These are phyloP conservation scores for Cryptomeria japonica DNA, from an alignment of 75 land plant genomes.

Conservation along the genomic window DNA sequence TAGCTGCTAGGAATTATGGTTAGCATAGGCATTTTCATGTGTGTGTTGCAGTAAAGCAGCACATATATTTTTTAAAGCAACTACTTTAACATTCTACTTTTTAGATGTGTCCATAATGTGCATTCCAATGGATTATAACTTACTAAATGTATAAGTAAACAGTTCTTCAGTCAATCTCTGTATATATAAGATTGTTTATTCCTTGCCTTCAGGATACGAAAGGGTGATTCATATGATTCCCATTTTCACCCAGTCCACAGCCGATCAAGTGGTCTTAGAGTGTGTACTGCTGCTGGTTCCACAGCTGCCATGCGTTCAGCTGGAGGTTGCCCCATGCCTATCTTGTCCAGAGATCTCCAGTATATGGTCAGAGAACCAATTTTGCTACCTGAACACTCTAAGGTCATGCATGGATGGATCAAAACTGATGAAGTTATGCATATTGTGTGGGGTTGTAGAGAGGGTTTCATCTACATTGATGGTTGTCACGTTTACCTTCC, in stretches of 20 bases:
- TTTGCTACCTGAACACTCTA: conserved; percentile 20
- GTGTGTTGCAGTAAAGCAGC: background rate
- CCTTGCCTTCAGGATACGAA: conserved; percentile 20
- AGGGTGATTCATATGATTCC: background rate
- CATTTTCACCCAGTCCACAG: conserved; percentile 46
- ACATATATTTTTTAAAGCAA: background rate
- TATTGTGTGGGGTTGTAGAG: conserved; percentile 55
- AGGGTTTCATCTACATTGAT: conserved; percentile 84
- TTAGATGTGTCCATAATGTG: background rate
- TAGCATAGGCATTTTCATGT: background rate
- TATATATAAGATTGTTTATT: conserved; percentile 1
- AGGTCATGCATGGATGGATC: conserved; percentile 60
- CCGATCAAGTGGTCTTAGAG: conserved; percentile 91
- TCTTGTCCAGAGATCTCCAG: conserved; percentile 70
- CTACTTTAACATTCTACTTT: background rate
- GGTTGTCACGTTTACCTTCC: conserved; percentile 72
- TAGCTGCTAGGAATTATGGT: background rate
- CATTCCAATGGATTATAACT: background rate
- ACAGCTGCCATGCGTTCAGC: conserved; percentile 99
- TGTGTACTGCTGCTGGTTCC: conserved; percentile 94
- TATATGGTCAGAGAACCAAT: conserved; percentile 99
- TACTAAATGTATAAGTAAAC: conserved; percentile 26
- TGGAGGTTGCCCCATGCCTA: conserved; percentile 85
- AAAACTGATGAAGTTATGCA: conserved; percentile 53
- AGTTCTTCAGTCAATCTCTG: conserved; percentile 4